These are phyloP conservation scores for Cytospora mali DNA, from an alignment of 2,329 filamentous ascomycete genomes.

Conservation along the genomic window DNA sequence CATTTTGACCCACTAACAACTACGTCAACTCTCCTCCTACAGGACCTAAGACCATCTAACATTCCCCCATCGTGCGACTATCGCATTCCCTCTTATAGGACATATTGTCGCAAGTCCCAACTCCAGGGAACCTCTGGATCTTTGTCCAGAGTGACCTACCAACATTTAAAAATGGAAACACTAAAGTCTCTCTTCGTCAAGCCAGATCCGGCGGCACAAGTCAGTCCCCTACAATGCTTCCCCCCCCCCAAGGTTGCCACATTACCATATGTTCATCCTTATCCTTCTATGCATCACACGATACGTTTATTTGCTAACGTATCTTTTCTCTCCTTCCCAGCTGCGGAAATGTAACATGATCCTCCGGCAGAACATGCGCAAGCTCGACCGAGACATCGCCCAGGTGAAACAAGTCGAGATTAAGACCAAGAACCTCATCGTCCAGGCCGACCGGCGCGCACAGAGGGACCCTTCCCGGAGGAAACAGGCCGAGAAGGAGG, in stretches of 20 bases:
- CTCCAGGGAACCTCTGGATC: conserved; percentile 9
- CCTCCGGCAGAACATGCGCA: conserved; percentile 86
- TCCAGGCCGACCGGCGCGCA: conserved; percentile 78
- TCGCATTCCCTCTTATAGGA: background rate
- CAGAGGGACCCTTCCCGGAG: conserved; percentile 78
- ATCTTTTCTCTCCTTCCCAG: conserved; percentile 49
- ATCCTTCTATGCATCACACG: background rate
- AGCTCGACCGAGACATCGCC: conserved; percentile 89
- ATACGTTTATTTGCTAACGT: conserved; percentile 14
- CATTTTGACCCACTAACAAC: conserved; percentile 17
- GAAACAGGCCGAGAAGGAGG: conserved; percentile 78
- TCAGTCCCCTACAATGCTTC: conserved; percentile 22
- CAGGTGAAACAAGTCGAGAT: conserved; percentile 76
- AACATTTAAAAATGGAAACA: conserved; percentile 76
- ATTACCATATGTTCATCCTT: conserved; percentile 1
- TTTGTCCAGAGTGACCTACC: conserved; percentile 12
- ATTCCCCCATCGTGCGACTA: conserved; percentile 12
- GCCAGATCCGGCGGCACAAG: conserved; percentile 89
- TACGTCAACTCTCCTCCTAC: conserved; percentile 26
- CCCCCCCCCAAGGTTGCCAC: conserved; percentile 3
- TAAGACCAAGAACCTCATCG: conserved; percentile 84
- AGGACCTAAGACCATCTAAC: background rate
- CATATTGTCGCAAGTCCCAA: background rate
- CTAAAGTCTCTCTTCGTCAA: conserved; percentile 85
- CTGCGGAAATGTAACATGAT: conserved; percentile 93